Evolutionary conservation across 2,329 filamentous ascomycete genomes (phyloP), one percentile per base, ranked within the genome.

Genomic region (Neonectria ditissima): DNA sequence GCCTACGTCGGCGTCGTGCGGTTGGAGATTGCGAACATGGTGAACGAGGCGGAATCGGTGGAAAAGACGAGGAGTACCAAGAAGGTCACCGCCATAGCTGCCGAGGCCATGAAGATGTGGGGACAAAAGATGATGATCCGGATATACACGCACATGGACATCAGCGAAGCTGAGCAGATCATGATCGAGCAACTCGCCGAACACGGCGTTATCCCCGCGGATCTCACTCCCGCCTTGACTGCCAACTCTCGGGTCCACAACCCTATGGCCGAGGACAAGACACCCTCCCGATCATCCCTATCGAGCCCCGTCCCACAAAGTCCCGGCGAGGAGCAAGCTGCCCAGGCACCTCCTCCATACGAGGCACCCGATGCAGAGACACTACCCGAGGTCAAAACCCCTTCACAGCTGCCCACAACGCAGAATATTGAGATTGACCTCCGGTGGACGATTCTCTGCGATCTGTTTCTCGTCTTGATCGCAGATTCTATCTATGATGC

Each of bases 181-280:
- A 99, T 99, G 96, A 97, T 99, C 70, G 96, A 99, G 80, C 96
- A 99, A 79, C 84, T 99, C 62, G 91, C 92, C 13, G 92, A 96
- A 62, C 96, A 99, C 79, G 96, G 95, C 5, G 94, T 99, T 7
- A 84, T 93, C 65, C 91, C 96, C 0, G 83, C 84, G 47, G 96
- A 99, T 77, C 83, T 99, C 62, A 94, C 93, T 0, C 91, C 92
- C 0, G 88, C 92, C 0, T 84, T 99, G 47, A 97, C 97, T 90
- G 89, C 93, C 66, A 99, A 98, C 78, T 89, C 96, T 13, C 87
- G 94, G 55, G 94, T 99, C 34, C 93, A 93, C 74, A 99, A 99
- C 74, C 96, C 96, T 6, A 91, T 96, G 85, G 92, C 91, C 1
- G 87, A 88, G 10, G 66, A 69, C 6, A 56, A 61, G 24, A 51